Evolutionary conservation across 495 filamentous ascomycete species (phyloP).

Genomic region (Wilcoxina mikolae): DNA sequence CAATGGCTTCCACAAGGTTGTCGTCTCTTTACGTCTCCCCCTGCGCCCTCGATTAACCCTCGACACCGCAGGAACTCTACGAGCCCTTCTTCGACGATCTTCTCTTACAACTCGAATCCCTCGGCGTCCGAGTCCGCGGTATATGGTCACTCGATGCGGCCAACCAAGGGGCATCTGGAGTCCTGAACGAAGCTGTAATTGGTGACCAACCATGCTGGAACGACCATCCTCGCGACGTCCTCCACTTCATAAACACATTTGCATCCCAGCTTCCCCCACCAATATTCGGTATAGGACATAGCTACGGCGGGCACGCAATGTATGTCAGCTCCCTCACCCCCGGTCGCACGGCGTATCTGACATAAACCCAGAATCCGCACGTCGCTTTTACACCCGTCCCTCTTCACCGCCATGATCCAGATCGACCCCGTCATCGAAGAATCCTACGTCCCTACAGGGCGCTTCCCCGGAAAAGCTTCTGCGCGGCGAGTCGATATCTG

Average conservation of each 20-base stretch:
- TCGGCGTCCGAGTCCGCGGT: conserved; percentile 54
- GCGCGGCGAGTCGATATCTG: conserved; percentile 56
- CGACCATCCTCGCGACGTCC: conserved; percentile 74
- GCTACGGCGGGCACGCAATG: conserved; percentile 67
- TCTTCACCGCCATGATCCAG: conserved; percentile 60
- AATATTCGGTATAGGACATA: conserved; percentile 81
- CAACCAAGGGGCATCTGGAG: conserved; percentile 58
- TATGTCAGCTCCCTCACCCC: conserved; percentile 31
- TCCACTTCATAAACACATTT: conserved; percentile 77
- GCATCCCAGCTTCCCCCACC: conserved; percentile 71
- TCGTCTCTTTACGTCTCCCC: background rate
- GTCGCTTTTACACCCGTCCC: conserved; percentile 64
- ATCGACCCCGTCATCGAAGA: conserved; percentile 65
- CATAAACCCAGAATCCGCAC: conserved; percentile 7
- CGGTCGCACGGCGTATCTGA: too few relatives aligned
- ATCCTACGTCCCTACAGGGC: background rate
- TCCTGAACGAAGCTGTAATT: conserved; percentile 56
- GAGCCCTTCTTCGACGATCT: conserved; percentile 79
- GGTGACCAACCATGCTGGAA: conserved; percentile 81
- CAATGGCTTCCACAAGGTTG: conserved; percentile 81
- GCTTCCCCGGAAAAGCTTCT: conserved; percentile 39
- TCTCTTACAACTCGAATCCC: conserved; percentile 35
- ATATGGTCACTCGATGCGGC: conserved; percentile 81
- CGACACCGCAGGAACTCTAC: conserved; percentile 52
- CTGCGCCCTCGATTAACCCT: background rate